Conservation (phyloP, 257 asterid genomes). For the Fraxinus quadrangulata region DNA sequence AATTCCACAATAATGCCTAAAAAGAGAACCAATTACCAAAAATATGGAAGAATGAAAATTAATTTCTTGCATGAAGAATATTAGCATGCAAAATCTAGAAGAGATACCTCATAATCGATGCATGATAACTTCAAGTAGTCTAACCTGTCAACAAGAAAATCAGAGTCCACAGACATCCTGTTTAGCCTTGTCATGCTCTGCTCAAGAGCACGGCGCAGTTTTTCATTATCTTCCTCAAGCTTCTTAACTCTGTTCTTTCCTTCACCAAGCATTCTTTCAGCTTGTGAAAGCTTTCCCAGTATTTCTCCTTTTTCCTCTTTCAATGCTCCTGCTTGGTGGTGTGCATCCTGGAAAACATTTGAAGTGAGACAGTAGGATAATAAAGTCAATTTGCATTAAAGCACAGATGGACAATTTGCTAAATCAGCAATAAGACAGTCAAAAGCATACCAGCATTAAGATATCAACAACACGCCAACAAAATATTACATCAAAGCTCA, state of each 20-base stretch:
- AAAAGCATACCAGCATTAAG: background rate
- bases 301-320: constrained; percentile 75
- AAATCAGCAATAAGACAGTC: constrained; percentile 7
- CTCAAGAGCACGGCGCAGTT: constrained; percentile 90
- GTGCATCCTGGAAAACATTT: constrained; percentile 66
- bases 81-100: background rate
- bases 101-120: background rate
- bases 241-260: constrained; percentile 75
- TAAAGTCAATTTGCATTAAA: constrained; percentile 11
- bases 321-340: constrained; percentile 54
- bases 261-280: constrained; percentile 63
- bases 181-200: constrained; percentile 96
- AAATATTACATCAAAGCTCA: constrained; percentile 15
- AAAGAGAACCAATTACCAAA: background rate
- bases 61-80: background rate
- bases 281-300: constrained; percentile 56
- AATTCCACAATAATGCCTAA: background rate
- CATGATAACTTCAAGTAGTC: constrained; percentile 23
- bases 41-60: background rate
- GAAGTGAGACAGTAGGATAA: constrained; percentile 12
- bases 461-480: background rate
- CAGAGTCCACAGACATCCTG: constrained; percentile 99
- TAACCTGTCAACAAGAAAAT: constrained; percentile 95
- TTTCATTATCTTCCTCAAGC: constrained; percentile 93
- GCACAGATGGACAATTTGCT: background rate